Base-by-base conservation (phyloP, 2,329 filamentous ascomycete genomes). In the Diaporthe sp. region DNA sequence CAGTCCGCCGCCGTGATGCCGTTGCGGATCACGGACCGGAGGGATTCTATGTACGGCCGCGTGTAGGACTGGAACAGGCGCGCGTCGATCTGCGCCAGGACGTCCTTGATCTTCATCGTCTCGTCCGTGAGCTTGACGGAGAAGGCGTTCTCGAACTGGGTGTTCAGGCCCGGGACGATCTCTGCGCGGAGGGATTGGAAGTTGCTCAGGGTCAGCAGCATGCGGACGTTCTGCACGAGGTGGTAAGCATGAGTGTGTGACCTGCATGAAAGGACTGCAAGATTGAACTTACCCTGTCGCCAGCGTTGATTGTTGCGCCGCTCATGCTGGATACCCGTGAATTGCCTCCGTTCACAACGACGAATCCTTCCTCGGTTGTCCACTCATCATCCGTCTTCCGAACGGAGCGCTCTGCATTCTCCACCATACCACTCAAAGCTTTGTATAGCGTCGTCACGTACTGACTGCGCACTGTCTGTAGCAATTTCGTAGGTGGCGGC, bases 361-460 rank as follows among this genome's bases (percentile, higher is more conserved):
- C 81, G 50, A 85, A 83, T 9, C 82, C 81, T 19, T 89, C 87
- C 22, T 88, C 86, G 4, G 86, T 85, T 0, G 86, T 88, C 90
- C 90, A 92, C 73, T 91, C 89, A 74, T 91, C 89, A 59, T 93
- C 91, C 0, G 90, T 85, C 78, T 91, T 91, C 78, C 92, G 90
- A 19, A 92, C 83, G 4, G 92, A 89, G 73, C 92, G 91, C 84
- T 98, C 95, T 4, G 97, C 96, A 82, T 98, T 98, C 84, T 98
- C 97, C 1, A 99, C 95, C 92, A 99, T 96, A 30, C 96, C 97
- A 79, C 94, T 97, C 50, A 99, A 85, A 9, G 95, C 95, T 82
- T 97, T 97, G 84, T 98, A 98, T 56, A 99, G 86, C 73, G 96
- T 98, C 9, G 93, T 95, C 22, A 98, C 95, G 80, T 99, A 99